phyloP scores from a whole-genome alignment of 352 stramenopile species.

The Thalassiosira livingstoniorum region DNA sequence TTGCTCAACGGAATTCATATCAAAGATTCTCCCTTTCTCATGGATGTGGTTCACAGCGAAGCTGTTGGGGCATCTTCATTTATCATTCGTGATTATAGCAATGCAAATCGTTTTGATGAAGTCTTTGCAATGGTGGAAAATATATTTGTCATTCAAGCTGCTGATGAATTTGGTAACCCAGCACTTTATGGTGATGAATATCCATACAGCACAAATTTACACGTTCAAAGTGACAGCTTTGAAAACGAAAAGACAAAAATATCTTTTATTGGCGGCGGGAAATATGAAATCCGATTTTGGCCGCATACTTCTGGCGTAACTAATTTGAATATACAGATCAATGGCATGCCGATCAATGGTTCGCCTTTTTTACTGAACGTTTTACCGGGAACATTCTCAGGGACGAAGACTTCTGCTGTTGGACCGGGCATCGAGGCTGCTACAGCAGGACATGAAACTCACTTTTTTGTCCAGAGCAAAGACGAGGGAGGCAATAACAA shows the following conservation, averaged over 20 bases:
- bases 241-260: slow-evolving; percentile 17
- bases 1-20: slow-evolving; percentile 43
- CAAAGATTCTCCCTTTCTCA: slow-evolving; percentile 63
- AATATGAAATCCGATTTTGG: slow-evolving; percentile 38
- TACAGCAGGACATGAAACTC: slow-evolving; percentile 35
- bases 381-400: slow-evolving; percentile 30
- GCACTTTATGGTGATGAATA: slow-evolving; percentile 36
- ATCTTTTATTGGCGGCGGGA: slow-evolving; percentile 27
- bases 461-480: slow-evolving; percentile 56
- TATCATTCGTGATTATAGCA: slow-evolving; percentile 40
- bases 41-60: slow-evolving; percentile 60
- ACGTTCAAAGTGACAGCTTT: slow-evolving; percentile 34
- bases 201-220: slow-evolving; percentile 34
- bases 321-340: slow-evolving; percentile 43
- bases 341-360: slow-evolving; percentile 38
- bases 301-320: slow-evolving; percentile 35
- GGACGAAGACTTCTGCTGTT: slow-evolving; percentile 35
- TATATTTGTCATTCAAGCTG: slow-evolving; percentile 39
- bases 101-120: too few relatives aligned
- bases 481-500: slow-evolving; percentile 53
- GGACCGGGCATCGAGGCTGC: slow-evolving; percentile 34
- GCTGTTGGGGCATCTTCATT: slow-evolving; percentile 40
- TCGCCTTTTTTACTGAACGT: slow-evolving; percentile 55
- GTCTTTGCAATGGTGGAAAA: slow-evolving; percentile 57
- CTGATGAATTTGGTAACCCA: slow-evolving; percentile 51